These are phyloP conservation scores for Candida schatavii DNA, from an alignment of 805 yeast genomes.

Conservation along the genomic window DNA sequence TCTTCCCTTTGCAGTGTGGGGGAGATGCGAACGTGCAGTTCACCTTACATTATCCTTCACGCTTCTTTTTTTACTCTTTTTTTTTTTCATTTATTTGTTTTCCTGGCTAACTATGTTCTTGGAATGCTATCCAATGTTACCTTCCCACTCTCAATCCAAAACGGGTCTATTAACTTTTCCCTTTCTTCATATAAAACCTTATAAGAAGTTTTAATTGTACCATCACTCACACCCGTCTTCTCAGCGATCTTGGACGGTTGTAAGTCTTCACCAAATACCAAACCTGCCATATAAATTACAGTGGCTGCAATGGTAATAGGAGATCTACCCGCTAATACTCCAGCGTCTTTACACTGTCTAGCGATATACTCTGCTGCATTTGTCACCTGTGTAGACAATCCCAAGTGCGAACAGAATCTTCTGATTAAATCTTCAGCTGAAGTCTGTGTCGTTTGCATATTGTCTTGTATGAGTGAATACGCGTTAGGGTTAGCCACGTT, in stretches of 20 bases:
- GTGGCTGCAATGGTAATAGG: constrained; percentile 98
- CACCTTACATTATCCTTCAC: no score
- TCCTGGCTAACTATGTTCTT: no score
- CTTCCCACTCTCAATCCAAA: constrained; percentile 70
- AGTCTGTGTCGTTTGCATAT: constrained; percentile 73
- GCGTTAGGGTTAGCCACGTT: constrained; percentile 48
- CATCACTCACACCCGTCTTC: constrained; percentile 94
- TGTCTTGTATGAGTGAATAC: constrained; percentile 42
- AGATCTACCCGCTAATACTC: constrained; percentile 92
- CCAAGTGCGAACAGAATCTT: constrained; percentile 93
- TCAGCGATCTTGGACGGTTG: constrained; percentile 83
- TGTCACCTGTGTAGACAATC: constrained; percentile 77
- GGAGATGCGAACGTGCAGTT: no score
- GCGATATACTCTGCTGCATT: constrained; percentile 94
- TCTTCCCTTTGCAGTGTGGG: no score
- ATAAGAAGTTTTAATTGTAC: constrained; percentile 91
- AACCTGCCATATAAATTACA: constrained; percentile 88
- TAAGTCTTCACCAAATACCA: constrained; percentile 77
- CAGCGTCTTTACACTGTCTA: constrained; percentile 81
- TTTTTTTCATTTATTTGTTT: no score
- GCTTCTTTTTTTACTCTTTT: no score
- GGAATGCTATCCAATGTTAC: constrained; percentile 49
- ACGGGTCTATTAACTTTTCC: constrained; percentile 63
- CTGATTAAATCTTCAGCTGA: constrained; percentile 93
- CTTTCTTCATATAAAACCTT: constrained; percentile 75